Percentiles rank a stretch among this genome's conserved stretches.
Conservation (phyloP, 148 eudicot species). For the Simmondsia chinensis region DNA sequence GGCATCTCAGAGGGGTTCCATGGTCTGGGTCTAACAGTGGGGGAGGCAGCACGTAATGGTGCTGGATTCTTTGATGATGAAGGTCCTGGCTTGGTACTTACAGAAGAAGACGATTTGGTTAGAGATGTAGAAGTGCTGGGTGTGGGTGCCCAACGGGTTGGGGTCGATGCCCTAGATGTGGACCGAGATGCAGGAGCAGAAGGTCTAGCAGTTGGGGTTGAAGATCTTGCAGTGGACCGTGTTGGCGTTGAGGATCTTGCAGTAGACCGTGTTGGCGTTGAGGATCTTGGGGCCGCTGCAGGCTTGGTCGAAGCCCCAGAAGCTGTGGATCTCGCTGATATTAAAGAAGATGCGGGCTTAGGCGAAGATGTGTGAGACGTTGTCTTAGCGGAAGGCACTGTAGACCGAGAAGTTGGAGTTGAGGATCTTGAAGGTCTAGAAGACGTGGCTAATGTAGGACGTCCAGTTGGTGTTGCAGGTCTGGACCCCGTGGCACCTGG, state of each 20-base stretch:
- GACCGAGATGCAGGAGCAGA: constrained; percentile 49
- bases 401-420: constrained; percentile 69
- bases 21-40: constrained; percentile 67
- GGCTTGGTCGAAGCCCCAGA: constrained; percentile 32
- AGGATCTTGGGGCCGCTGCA: constrained; percentile 55
- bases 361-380: constrained; percentile 16
- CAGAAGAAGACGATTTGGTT: constrained; percentile 44
- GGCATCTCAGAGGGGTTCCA: constrained; percentile 99
- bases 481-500: constrained; percentile 43
- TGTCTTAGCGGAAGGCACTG: constrained; percentile 31
- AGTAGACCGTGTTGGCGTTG: constrained; percentile 53
- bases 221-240: constrained; percentile 63
- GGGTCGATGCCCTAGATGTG: constrained; percentile 74
- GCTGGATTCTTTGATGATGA: constrained; percentile 36
- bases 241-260: constrained; percentile 37
- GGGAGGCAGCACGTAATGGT: constrained; percentile 62
- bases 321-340: constrained; percentile 18
- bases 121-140: constrained; percentile 35
- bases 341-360: constrained; percentile 17
- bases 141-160: constrained; percentile 61
- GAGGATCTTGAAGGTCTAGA: constrained; percentile 71
- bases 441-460: constrained; percentile 42
- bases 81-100: constrained; percentile 41
- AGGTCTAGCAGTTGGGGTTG: constrained; percentile 71
- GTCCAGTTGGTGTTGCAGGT: constrained; percentile 84